Evolutionary conservation across 768 basidiomycete species (phyloP).

Genomic region (Lactarius hatsudake): DNA sequence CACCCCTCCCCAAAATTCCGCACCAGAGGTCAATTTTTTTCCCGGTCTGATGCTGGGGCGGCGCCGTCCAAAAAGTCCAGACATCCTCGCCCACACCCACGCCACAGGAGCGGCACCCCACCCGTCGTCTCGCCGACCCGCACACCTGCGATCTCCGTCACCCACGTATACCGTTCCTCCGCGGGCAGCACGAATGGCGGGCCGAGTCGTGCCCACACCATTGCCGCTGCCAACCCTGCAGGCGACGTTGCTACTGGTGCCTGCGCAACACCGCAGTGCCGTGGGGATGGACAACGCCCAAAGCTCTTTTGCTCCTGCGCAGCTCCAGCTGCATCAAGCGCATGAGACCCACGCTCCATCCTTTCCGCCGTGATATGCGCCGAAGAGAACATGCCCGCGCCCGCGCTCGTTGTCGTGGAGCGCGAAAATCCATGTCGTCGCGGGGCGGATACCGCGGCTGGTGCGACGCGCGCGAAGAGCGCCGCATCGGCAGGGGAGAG

Average conservation of each 20-base stretch:
- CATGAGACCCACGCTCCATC: background rate
- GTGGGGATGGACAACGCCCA: conserved; percentile 26
- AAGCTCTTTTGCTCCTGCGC: conserved; percentile 7
- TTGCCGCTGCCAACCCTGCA: background rate
- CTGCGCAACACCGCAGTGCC: background rate
- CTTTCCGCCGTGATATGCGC: background rate
- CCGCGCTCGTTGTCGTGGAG: conserved; percentile 16
- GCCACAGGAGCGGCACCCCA: conserved; percentile 27
- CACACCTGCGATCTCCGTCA: conserved; percentile 21
- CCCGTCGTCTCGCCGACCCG: conserved; percentile 22
- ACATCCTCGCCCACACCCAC: conserved; percentile 25
- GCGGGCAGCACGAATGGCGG: conserved; percentile 23
- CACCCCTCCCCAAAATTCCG: background rate
- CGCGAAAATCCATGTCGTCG: conserved; percentile 22
- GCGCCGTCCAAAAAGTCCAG: conserved; percentile 16
- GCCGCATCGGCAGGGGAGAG: conserved; percentile 18
- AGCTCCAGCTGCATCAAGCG: no score
- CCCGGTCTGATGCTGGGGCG: background rate
- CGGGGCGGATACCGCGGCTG: conserved; percentile 18
- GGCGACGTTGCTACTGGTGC: background rate
- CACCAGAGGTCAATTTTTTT: background rate
- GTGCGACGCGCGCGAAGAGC: conserved; percentile 18
- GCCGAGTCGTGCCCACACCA: conserved; percentile 18
- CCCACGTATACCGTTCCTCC: conserved; percentile 26
- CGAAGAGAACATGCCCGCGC: conserved; percentile 10